Percentiles rank a stretch among this genome's conserved stretches.
Evolutionary conservation across 2,329 filamentous ascomycete species (phyloP).

Genomic region (Stenocarpella maydis): DNA sequence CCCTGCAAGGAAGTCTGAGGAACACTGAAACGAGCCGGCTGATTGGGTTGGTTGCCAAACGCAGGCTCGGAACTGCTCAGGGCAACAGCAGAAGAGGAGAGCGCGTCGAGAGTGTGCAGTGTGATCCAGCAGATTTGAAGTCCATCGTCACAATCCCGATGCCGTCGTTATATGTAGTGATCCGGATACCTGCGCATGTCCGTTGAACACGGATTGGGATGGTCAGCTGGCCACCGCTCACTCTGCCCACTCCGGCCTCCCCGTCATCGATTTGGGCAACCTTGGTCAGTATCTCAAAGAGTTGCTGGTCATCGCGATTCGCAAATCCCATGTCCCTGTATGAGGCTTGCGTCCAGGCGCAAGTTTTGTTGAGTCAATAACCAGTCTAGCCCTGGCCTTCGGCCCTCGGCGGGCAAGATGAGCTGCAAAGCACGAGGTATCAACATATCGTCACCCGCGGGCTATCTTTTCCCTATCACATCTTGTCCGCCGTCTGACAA

Average conservation of each 20-base stretch:
- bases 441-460: slow-evolving; percentile 1
- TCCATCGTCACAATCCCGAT: not conserved
- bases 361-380: slow-evolving; percentile 1
- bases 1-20: not conserved
- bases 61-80: not conserved
- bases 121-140: not conserved
- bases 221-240: not conserved
- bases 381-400: slow-evolving; percentile 17
- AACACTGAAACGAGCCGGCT: slow-evolving; percentile 9
- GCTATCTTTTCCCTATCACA: slow-evolving; percentile 16
- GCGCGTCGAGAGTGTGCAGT: not conserved
- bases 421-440: not conserved
- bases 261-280: not conserved
- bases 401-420: not conserved
- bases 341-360: slow-evolving; percentile 14
- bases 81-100: not conserved
- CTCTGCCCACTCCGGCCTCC: not conserved
- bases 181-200: slow-evolving; percentile 14
- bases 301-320: not conserved
- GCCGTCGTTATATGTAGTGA: slow-evolving; percentile 28
- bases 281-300: not conserved
- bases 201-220: not conserved
- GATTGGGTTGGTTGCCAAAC: not conserved
- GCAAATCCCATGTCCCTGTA: not conserved
- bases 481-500: slow-evolving; percentile 1